Base-by-base conservation (phyloP, 2,329 filamentous ascomycete genomes). In the Aureobasidium sp. region DNA sequence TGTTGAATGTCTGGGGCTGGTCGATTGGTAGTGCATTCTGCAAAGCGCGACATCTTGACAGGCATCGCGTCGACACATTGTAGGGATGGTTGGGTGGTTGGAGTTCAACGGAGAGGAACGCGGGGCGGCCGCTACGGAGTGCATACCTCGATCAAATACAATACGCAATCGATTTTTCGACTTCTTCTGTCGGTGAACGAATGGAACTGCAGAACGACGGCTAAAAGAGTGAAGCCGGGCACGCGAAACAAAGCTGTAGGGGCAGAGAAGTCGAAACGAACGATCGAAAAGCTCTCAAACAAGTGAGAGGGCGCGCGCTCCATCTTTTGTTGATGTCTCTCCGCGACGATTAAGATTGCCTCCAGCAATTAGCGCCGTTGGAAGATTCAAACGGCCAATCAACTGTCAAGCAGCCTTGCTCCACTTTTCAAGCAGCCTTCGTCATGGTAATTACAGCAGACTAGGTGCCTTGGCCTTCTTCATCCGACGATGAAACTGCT, bases 201-300 rank as follows among this genome's bases (percentile, higher is more conserved):
- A 71, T 67, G 75, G 20, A 70, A 73, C 66, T 77, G 81, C 75
- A 74, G 70, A 57, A 74, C 74, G 75, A 74, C 80, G 82, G 81
- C 82, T 84, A 74, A 86, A 84, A 76, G 83, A 86, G 80, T 85
- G 83, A 84, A 85, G 82, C 82, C 78, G 80, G 74, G 73, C 77
- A 77, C 66, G 70, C 70, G 69, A 68, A 64, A 65, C 67, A 42
- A 34, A 42, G 41, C 17, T 46, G 58, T 42, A 55, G 41, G 55
- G 42, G 39, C 36, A 27, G 36, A 73, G 4, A 75, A 72, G 1
- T 62, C 50, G 41, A 53, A 56, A 41, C 48, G 23, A 29, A 56
- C 23, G 29, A 37, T 56, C 60, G 41, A 46, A 42, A 41, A 51
- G 36, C 46, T 60, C 46, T 60, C 57, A 60, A 46, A 51, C 56